These are phyloP conservation scores for Tieghemiomyces parasiticus DNA, from an alignment of 192 early-diverging fungal species.

Conservation along the genomic window DNA sequence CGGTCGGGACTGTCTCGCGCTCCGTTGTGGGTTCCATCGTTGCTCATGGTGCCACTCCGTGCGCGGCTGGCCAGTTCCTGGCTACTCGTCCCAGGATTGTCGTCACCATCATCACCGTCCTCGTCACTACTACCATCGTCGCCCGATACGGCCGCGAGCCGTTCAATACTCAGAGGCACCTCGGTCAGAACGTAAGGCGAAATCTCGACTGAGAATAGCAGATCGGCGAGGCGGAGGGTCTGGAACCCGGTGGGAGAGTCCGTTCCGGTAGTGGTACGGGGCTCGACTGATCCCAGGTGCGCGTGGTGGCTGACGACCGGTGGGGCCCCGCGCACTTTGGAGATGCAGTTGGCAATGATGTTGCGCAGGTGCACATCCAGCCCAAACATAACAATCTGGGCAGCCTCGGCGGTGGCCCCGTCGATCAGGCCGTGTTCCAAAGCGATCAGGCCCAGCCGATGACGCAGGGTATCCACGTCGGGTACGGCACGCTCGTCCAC, in stretches of 20 bases:
- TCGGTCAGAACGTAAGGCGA: constrained; percentile 7
- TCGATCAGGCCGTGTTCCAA: constrained; percentile 49
- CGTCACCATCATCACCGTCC: no score
- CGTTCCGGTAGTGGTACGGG: neutral
- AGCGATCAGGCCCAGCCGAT: constrained; percentile 51
- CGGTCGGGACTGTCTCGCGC: no score
- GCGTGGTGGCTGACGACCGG: constrained; percentile 29
- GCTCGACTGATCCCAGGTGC: neutral
- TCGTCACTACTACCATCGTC: neutral
- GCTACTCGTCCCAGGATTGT: no score
- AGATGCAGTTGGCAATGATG: constrained; percentile 47
- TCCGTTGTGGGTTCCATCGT: no score
- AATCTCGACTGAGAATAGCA: constrained; percentile 5
- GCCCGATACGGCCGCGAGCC: neutral
- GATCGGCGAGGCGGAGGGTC: constrained; percentile 7
- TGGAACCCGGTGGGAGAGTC: neutral
- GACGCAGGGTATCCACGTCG: constrained; percentile 39
- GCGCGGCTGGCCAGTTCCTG: no score
- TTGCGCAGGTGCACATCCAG: constrained; percentile 57
- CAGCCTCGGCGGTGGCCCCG: constrained; percentile 41
- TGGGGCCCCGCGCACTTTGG: constrained; percentile 45
- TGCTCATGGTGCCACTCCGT: no score
- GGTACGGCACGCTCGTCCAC: constrained; percentile 49
- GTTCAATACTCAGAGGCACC: constrained; percentile 1
- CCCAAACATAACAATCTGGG: constrained; percentile 47